These are phyloP conservation scores for Citrus cavaleriei DNA, from an alignment of 345 rosid genomes.

Conservation along the genomic window DNA sequence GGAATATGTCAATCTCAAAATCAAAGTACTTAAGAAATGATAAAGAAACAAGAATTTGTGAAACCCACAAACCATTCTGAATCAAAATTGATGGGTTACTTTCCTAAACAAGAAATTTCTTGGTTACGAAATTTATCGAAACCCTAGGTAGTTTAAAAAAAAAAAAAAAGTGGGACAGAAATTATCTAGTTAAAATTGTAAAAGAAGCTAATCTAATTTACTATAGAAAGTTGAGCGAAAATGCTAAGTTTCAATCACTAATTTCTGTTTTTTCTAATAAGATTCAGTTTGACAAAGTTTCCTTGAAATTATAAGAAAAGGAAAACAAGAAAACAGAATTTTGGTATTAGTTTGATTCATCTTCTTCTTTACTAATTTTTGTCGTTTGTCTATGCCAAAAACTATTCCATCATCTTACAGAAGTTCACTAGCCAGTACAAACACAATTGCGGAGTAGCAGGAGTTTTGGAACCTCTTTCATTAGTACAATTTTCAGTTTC, in stretches of 20 bases:
- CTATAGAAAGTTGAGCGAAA: not conserved
- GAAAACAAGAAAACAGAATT: not conserved
- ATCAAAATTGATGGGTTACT: not conserved
- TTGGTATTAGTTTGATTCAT: not conserved
- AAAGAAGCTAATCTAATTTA: not conserved
- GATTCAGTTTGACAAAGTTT: not conserved
- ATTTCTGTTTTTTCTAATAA: not conserved
- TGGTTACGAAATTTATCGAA: too few species aligned
- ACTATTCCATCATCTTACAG: not conserved
- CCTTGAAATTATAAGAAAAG: not conserved
- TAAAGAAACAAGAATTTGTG: not conserved
- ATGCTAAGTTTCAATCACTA: not conserved
- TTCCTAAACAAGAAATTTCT: not conserved
- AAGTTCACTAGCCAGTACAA: not conserved
- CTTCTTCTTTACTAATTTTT: not conserved
- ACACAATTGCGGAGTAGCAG: not conserved
- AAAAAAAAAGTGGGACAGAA: not conserved
- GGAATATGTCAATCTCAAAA: slow-evolving; percentile 1
- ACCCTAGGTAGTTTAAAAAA: too few species aligned
- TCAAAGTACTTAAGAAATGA: not conserved
- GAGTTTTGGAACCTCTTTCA: not conserved
- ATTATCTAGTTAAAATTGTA: not conserved
- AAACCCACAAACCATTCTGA: not conserved
- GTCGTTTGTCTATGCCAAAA: not conserved
- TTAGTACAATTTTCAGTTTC: not conserved